Evolutionary conservation across 176 grass and related monocot genomes (phyloP).

Genomic region (Chrysopogon serrulatus): DNA sequence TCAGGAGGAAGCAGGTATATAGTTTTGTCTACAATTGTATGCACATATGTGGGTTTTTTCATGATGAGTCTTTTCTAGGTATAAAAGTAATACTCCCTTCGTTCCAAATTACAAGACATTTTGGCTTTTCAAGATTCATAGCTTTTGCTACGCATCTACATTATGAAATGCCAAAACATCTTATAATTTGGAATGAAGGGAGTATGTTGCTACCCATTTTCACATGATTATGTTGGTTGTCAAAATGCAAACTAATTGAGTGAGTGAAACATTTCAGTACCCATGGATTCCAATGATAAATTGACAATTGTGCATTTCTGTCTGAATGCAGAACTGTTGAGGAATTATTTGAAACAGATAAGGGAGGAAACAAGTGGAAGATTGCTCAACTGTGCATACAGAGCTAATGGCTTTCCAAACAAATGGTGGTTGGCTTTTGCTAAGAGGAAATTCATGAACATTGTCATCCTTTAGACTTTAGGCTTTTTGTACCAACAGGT

Average conservation of each 20-base stretch:
- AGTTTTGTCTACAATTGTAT: neutral
- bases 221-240: neutral
- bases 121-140: too few relatives aligned
- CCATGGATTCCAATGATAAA: neutral
- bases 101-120: too few relatives aligned
- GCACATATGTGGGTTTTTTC: neutral
- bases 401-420: conserved; percentile 84
- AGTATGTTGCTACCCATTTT: neutral
- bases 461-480: conserved; percentile 66
- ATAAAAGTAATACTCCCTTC: conserved; percentile 4
- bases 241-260: neutral
- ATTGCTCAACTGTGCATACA: conserved; percentile 91
- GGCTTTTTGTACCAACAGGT: neutral
- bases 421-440: conserved; percentile 98
- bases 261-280: neutral
- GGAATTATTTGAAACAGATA: conserved; percentile 99
- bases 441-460: conserved; percentile 95
- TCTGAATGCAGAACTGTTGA: conserved; percentile 71
- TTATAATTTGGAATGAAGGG: too few relatives aligned
- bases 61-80: neutral
- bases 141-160: too few relatives aligned
- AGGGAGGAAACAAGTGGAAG: conserved; percentile 97
- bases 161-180: too few relatives aligned
- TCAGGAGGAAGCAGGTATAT: conserved; percentile 80
- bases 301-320: neutral